Evolutionary conservation across 192 early-diverging fungal species (phyloP).

Genomic region (Podochytrium sp.): DNA sequence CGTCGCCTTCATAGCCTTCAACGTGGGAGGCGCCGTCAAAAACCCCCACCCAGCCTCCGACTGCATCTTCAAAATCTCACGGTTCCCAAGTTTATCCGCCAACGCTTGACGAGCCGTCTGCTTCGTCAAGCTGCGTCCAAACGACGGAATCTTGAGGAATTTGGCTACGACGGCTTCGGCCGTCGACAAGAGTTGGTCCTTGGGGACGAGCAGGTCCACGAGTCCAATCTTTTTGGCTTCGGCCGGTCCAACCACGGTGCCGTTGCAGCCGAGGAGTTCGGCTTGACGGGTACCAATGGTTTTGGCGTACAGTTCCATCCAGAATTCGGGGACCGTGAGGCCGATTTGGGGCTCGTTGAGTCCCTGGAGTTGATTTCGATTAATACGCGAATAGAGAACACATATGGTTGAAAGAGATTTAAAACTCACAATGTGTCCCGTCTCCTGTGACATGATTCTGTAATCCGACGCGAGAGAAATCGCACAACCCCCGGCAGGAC

Average conservation of each 20-base stretch:
- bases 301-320: slow-evolving; percentile 45
- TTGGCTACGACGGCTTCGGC: slow-evolving; percentile 36
- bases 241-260: slow-evolving; percentile 39
- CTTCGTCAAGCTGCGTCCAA: slow-evolving; percentile 45
- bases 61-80: slow-evolving; percentile 33
- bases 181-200: slow-evolving; percentile 34
- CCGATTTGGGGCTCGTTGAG: slow-evolving; percentile 41
- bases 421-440: slow-evolving; percentile 37
- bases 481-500: slow-evolving; percentile 51
- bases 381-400: background rate
- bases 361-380: slow-evolving; percentile 6
- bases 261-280: slow-evolving; percentile 38
- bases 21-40: slow-evolving; percentile 27
- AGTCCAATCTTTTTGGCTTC: slow-evolving; percentile 43
- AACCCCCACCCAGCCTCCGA: slow-evolving; percentile 41
- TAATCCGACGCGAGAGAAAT: slow-evolving; percentile 48
- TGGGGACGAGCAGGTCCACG: slow-evolving; percentile 45
- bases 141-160: slow-evolving; percentile 42
- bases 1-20: slow-evolving; percentile 43
- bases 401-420: slow-evolving; percentile 9
- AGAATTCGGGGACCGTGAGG: slow-evolving; percentile 45
- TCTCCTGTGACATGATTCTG: slow-evolving; percentile 42
- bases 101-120: slow-evolving; percentile 30
- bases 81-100: slow-evolving; percentile 31
- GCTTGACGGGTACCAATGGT: slow-evolving; percentile 42